Percentiles rank a stretch among this genome's conserved stretches.
These are phyloP conservation scores for Cladosporium sp. DNA, from an alignment of 2,329 filamentous ascomycete genomes.

Conservation along the genomic window DNA sequence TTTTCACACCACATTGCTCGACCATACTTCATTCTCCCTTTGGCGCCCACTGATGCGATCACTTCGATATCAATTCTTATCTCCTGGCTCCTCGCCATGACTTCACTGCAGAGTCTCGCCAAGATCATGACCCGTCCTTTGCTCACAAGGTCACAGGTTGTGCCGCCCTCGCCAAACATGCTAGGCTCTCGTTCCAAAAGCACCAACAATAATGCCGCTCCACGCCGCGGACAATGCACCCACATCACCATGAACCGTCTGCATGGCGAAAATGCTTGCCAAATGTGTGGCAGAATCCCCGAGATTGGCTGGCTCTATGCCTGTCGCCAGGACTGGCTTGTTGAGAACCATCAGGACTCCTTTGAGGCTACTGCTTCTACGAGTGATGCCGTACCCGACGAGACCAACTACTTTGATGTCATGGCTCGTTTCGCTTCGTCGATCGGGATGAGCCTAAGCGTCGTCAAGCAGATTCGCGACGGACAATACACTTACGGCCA, in stretches of 20 bases:
- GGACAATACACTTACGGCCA: slow-evolving; percentile 42
- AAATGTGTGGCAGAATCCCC: slow-evolving; percentile 53
- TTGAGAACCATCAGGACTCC: background rate
- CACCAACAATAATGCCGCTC: background rate
- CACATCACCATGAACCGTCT: slow-evolving; percentile 66
- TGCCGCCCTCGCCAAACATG: slow-evolving; percentile 1
- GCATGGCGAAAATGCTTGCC: slow-evolving; percentile 55
- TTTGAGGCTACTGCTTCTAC: background rate
- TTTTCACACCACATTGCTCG: too few species aligned
- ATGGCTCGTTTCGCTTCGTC: slow-evolving; percentile 15
- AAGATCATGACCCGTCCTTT: background rate
- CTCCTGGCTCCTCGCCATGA: background rate
- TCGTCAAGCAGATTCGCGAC: slow-evolving; percentile 39
- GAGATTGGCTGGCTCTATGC: slow-evolving; percentile 68
- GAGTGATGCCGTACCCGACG: background rate
- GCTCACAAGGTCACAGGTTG: slow-evolving; percentile 17
- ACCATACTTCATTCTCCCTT: background rate
- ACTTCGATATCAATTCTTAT: background rate
- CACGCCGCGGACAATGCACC: slow-evolving; percentile 48
- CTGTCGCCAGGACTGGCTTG: slow-evolving; percentile 60
- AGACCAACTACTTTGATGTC: slow-evolving; percentile 7
- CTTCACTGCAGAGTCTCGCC: background rate
- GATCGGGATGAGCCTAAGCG: slow-evolving; percentile 36
- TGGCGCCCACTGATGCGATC: background rate
- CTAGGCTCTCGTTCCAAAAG: background rate